phyloP scores from a whole-genome alignment of 2,329 filamentous ascomycete species.

The Fusarium torreyae region DNA sequence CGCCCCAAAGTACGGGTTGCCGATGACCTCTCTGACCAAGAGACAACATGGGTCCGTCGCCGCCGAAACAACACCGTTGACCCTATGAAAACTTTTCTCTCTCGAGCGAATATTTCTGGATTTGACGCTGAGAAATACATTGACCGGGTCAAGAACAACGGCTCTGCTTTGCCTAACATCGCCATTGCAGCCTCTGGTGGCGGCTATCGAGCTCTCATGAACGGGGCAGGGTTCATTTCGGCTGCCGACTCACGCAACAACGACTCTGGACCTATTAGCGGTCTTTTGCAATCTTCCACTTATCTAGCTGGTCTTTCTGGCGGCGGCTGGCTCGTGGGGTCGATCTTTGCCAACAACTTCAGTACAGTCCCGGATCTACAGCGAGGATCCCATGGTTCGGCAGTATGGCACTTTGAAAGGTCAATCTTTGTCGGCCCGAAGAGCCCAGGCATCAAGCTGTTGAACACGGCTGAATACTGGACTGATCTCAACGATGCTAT shows the following conservation, averaged over 20 bases:
- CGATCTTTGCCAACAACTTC: conserved; percentile 87
- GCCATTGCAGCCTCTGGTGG: conserved; percentile 87
- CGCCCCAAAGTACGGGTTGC: conserved; percentile 79
- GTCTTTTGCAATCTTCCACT: conserved; percentile 83
- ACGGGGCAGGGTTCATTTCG: conserved; percentile 84
- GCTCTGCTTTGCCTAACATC: conserved; percentile 67
- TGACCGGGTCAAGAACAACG: conserved; percentile 49
- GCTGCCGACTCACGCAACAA: conserved; percentile 77
- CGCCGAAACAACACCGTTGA: conserved; percentile 81
- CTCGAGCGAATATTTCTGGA: conserved; percentile 77
- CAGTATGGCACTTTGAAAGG: conserved; percentile 59
- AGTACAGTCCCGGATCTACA: conserved; percentile 64
- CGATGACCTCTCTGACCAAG: conserved; percentile 73
- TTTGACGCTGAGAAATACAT: conserved; percentile 84
- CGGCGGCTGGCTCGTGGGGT: conserved; percentile 87
- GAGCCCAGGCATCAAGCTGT: conserved; percentile 53
- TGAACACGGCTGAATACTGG: conserved; percentile 48
- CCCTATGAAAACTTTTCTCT: conserved; percentile 81
- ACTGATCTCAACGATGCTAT: conserved; percentile 54
- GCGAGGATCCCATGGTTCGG: conserved; percentile 51
- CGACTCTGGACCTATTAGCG: conserved; percentile 78
- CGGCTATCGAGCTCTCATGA: conserved; percentile 87
- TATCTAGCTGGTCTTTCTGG: conserved; percentile 87
- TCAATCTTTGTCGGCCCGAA: conserved; percentile 60
- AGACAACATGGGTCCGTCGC: conserved; percentile 79